Percentiles rank a stretch among this genome's conserved stretches.
Evolutionary conservation across 129 eudicot genomes (phyloP).

Genomic region (Ambrosia trifida): DNA sequence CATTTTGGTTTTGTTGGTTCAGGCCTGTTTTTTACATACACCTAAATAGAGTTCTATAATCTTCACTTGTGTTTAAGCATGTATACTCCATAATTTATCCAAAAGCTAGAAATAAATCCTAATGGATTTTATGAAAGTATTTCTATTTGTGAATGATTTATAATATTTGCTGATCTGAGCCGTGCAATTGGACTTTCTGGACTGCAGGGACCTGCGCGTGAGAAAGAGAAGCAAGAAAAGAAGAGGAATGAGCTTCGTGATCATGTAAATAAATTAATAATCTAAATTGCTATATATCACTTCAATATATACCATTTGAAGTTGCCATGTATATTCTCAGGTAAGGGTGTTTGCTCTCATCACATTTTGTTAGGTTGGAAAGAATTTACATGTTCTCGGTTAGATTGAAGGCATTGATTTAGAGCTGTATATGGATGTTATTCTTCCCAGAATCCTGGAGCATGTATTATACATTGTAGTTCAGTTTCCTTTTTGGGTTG

Average conservation of each 20-base stretch:
- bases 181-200: constrained; percentile 49
- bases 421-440: constrained; percentile 77
- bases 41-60: constrained; percentile 10
- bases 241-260: constrained; percentile 99
- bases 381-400: constrained; percentile 95
- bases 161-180: constrained; percentile 50
- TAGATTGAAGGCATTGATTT: constrained; percentile 98
- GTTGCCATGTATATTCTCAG: constrained; percentile 27
- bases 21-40: not conserved
- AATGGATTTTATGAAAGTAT: constrained; percentile 42
- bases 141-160: constrained; percentile 44
- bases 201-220: constrained; percentile 90
- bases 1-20: no score
- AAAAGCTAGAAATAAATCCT: constrained; percentile 33
- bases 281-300: constrained; percentile 24
- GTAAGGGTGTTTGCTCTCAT: constrained; percentile 25
- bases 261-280: constrained; percentile 58
- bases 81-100: constrained; percentile 31
- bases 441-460: constrained; percentile 94
- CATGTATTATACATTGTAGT: constrained; percentile 46
- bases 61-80: constrained; percentile 24
- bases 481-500: no score
- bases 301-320: not conserved
- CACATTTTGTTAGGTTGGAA: constrained; percentile 73
- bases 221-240: constrained; percentile 91